Base-by-base conservation (phyloP, 2,329 filamentous ascomycete genomes). In the Ophiostoma himal-ulmi region DNA sequence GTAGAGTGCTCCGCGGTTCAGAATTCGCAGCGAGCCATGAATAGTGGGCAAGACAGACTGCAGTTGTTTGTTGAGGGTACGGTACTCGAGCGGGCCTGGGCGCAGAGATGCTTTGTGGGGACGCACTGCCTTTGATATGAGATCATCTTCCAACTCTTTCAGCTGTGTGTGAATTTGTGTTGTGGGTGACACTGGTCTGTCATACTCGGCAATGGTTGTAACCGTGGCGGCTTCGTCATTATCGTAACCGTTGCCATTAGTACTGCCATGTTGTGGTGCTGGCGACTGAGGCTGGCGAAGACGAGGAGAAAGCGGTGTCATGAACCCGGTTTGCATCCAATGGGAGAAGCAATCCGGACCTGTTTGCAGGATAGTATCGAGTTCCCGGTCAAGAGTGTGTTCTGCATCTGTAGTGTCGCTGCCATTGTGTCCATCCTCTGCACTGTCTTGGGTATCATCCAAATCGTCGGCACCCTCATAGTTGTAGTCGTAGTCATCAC, bases 1-100 rank as follows among this genome's bases (percentile, higher is more conserved):
- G 52, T 57, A 57, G 8, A 57, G 68, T 84, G 73, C 71, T 17
- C 71, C 71, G 10, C 57, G 52, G 62, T 67, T 66, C 68, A 72
- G 62, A 39, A 76, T 75, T 8, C 48, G 67, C 5, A 71, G 37
- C 13, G 69, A 70, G 52, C 76, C 72, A 34, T 73, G 68, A 8
- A 68, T 70, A 1, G 74, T 73, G 1, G 76, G 76, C 6, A 76
- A 67, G 0, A 73, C 62, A 3, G 70, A 70, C n/a, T 75, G 69
- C 11, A 77, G 72, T 22, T 72, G 71, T n/a, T 62, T 73, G 48
- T 11, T 64, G 14, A 70, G 69, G 2, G 39, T 37, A n/a, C 39
- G 64, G 17, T 13, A 68, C 41, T 68, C 68, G 62, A 66, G 69
- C 26, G 37, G 68, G 0, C 70, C 70, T 3, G 62, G 41, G 10